phyloP scores from a whole-genome alignment of 805 yeast species.

The Yarrowia deformans region DNA sequence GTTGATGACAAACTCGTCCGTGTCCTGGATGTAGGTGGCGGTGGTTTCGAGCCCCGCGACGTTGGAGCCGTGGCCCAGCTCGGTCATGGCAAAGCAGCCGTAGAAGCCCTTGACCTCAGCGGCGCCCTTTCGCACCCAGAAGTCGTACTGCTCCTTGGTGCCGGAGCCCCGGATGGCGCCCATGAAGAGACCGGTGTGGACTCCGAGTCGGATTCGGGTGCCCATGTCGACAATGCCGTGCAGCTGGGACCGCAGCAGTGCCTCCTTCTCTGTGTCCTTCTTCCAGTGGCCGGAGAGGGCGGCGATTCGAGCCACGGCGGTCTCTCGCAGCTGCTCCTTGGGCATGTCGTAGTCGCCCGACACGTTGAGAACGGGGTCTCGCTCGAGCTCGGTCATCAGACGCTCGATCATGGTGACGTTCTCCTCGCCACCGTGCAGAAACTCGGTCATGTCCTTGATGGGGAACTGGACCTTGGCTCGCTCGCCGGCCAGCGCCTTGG shows the following conservation, averaged over 20 bases:
- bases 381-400: slow-evolving; percentile 57
- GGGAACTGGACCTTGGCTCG: slow-evolving; percentile 52
- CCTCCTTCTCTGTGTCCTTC: slow-evolving; percentile 46
- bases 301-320: slow-evolving; percentile 50
- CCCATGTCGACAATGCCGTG: slow-evolving; percentile 67
- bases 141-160: slow-evolving; percentile 78
- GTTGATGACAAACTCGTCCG: slow-evolving; percentile 74
- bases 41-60: slow-evolving; percentile 95
- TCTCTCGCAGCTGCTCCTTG: slow-evolving; percentile 54
- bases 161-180: slow-evolving; percentile 87
- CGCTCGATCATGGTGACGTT: slow-evolving; percentile 53
- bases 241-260: slow-evolving; percentile 46
- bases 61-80: slow-evolving; percentile 90
- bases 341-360: slow-evolving; percentile 58
- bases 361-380: slow-evolving; percentile 61
- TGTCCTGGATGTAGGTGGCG: slow-evolving; percentile 74
- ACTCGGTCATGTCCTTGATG: slow-evolving; percentile 53
- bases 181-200: slow-evolving; percentile 85
- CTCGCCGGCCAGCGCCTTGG: slow-evolving; percentile 52
- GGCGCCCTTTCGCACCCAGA: slow-evolving; percentile 75
- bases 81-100: slow-evolving; percentile 95
- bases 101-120: slow-evolving; percentile 53
- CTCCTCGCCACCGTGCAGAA: slow-evolving; percentile 55
- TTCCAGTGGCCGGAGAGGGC: slow-evolving; percentile 45
- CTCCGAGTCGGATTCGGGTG: slow-evolving; percentile 81